Percentiles rank a stretch among this genome's conserved stretches.
Evolutionary conservation across 805 yeast genomes (phyloP).

Genomic region (Yamadazyma kitorensis): DNA sequence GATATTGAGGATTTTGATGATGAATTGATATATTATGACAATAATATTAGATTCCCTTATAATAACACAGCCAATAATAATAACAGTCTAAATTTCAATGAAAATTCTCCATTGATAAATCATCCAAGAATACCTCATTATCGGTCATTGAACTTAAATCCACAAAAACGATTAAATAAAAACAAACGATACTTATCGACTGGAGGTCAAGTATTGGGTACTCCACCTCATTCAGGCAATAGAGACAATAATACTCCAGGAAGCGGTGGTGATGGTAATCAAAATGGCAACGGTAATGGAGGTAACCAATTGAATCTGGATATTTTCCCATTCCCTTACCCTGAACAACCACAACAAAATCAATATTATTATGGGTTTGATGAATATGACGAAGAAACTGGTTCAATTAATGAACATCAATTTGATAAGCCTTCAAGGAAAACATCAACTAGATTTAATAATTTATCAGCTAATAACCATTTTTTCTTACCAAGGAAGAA

Average conservation of each 20-base stretch:
- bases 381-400: slow-evolving; percentile 36
- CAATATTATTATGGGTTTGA: slow-evolving; percentile 37
- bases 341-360: slow-evolving; percentile 20
- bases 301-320: too few species aligned
- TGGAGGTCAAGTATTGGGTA: slow-evolving; percentile 24
- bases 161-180: slow-evolving; percentile 21
- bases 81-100: slow-evolving; percentile 22
- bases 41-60: slow-evolving; percentile 38
- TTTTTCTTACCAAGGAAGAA: slow-evolving; percentile 30
- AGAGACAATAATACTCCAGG: not conserved
- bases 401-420: slow-evolving; percentile 10
- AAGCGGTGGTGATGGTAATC: slow-evolving; percentile 7
- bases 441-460: slow-evolving; percentile 13
- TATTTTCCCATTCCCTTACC: slow-evolving; percentile 35
- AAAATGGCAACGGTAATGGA: too few species aligned
- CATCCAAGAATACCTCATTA: slow-evolving; percentile 35
- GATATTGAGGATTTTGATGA: slow-evolving; percentile 56
- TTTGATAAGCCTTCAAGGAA: slow-evolving; percentile 15
- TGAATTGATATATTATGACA: slow-evolving; percentile 47
- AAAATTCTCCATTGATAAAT: slow-evolving; percentile 29
- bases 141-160: slow-evolving; percentile 37
- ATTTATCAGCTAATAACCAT: slow-evolving; percentile 21
- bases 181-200: slow-evolving; percentile 37
- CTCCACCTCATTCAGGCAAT: slow-evolving; percentile 7
- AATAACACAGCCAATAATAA: slow-evolving; percentile 18